These are phyloP conservation scores for Amanita thiersii DNA, from an alignment of 768 basidiomycete species.

Conservation along the genomic window DNA sequence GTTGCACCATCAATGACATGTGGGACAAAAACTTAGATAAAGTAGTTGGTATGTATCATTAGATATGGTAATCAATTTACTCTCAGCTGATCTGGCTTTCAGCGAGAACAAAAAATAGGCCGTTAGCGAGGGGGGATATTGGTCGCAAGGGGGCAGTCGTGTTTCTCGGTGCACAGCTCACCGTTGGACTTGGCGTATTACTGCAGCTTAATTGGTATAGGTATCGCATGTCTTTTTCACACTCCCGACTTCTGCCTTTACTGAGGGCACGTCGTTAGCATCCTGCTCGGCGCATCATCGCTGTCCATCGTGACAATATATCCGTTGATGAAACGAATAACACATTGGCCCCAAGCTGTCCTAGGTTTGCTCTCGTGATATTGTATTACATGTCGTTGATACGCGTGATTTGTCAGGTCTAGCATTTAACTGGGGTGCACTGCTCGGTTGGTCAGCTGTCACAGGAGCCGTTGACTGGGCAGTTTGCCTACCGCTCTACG, in stretches of 20 bases:
- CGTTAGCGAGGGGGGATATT: constrained; percentile 80
- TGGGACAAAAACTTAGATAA: constrained; percentile 94
- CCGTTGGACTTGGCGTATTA: constrained; percentile 75
- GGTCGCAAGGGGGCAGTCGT: constrained; percentile 64
- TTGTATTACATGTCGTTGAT: not conserved
- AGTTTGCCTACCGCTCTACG: constrained; percentile 82
- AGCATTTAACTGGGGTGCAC: constrained; percentile 95
- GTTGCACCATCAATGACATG: constrained; percentile 98
- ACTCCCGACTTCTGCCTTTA: not conserved
- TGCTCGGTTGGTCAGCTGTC: constrained; percentile 95
- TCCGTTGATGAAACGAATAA: constrained; percentile 95
- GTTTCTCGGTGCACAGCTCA: constrained; percentile 79
- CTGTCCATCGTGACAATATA: constrained; percentile 83
- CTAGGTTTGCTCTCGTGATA: constrained; percentile 52
- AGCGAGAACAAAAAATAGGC: constrained; percentile 86
- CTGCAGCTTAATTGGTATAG: constrained; percentile 94
- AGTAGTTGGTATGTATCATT: constrained; percentile 61
- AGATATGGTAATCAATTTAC: not conserved
- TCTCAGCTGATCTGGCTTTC: not conserved
- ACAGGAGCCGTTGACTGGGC: constrained; percentile 74
- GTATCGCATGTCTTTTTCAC: constrained; percentile 32
- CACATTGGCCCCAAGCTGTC: constrained; percentile 94
- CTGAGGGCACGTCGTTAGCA: constrained; percentile 36
- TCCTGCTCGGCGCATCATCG: constrained; percentile 86
- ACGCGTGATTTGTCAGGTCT: constrained; percentile 47